A percentile compares a stretch with the other conserved stretches of the same genome.
phyloP scores from a whole-genome alignment of 345 rosid genomes.

The Eucalyptus curtisii region DNA sequence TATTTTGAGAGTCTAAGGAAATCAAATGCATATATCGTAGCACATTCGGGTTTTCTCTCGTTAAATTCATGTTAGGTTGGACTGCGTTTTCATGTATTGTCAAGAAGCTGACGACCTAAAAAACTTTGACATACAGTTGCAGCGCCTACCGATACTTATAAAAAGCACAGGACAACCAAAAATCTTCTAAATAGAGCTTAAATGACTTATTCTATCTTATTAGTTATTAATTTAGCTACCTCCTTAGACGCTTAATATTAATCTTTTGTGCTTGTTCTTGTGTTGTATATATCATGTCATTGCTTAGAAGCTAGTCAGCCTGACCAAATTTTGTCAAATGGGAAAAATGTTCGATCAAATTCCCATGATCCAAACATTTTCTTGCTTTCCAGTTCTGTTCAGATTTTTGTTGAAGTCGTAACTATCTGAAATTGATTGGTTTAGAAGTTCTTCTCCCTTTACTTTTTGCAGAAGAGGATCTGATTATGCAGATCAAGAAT shows the following conservation, averaged over 20 bases:
- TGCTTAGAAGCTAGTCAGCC: neutral
- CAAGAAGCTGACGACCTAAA: neutral
- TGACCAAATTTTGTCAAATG: neutral
- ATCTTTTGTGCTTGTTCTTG: neutral
- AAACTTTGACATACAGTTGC: neutral
- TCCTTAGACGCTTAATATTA: neutral
- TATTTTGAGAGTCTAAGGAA: neutral
- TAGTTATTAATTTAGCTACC: neutral
- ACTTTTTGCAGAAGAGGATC: neutral
- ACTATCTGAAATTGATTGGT: neutral
- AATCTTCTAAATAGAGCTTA: neutral
- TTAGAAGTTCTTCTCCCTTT: neutral
- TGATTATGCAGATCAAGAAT: neutral
- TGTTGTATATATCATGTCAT: neutral
- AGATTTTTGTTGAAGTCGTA: neutral
- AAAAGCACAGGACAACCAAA: neutral
- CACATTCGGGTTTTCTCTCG: neutral
- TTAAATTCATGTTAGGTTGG: fast-evolving
- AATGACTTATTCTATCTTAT: neutral
- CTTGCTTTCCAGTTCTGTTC: neutral
- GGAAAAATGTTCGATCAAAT: neutral
- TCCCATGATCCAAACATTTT: neutral
- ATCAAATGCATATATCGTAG: neutral
- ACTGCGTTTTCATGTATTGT: neutral
- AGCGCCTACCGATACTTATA: neutral